Evolutionary conservation across 176 grass and related monocot species (phyloP).

Genomic region (Otatea glauca): DNA sequence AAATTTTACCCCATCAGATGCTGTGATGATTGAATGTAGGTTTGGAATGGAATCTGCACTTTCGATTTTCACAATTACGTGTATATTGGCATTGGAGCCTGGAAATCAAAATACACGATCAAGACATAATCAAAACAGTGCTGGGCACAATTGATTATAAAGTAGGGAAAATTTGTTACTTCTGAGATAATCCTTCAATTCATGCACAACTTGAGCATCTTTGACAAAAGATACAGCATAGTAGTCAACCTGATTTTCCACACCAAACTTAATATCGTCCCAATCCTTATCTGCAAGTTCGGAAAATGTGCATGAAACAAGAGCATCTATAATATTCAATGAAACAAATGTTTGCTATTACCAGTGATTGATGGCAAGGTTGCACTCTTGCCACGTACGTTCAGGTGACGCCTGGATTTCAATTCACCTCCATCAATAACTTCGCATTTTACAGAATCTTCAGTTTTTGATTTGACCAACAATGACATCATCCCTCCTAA

Average conservation of each 20-base stretch:
- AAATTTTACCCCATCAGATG: slow-evolving; percentile 91
- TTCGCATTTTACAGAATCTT: slow-evolving; percentile 96
- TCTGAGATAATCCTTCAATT: slow-evolving; percentile 95
- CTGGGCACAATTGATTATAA: slow-evolving; percentile 12
- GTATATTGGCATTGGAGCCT: slow-evolving; percentile 89
- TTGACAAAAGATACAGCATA: slow-evolving; percentile 99
- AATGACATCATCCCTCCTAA: slow-evolving; percentile 99
- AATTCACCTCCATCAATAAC: slow-evolving; percentile 97
- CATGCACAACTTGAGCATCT: slow-evolving; percentile 97
- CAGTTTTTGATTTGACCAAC: slow-evolving; percentile 81
- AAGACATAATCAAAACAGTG: slow-evolving; percentile 23
- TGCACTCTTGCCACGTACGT: slow-evolving; percentile 98
- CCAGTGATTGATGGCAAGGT: slow-evolving; percentile 98
- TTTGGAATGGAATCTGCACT: slow-evolving; percentile 99
- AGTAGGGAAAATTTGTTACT: slow-evolving; percentile 55
- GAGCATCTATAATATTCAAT: slow-evolving; percentile 12
- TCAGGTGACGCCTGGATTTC: slow-evolving; percentile 93
- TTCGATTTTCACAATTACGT: slow-evolving; percentile 98
- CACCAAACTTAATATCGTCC: slow-evolving; percentile 99
- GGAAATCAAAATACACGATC: slow-evolving; percentile 45
- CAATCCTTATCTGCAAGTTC: slow-evolving; percentile 90
- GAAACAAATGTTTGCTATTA: slow-evolving; percentile 40
- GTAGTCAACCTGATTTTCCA: slow-evolving; percentile 97
- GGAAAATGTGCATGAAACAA: slow-evolving; percentile 42
- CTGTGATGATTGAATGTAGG: slow-evolving; percentile 92